Conservation (phyloP, 257 asterid genomes). For the Plectranthus barbatus region DNA sequence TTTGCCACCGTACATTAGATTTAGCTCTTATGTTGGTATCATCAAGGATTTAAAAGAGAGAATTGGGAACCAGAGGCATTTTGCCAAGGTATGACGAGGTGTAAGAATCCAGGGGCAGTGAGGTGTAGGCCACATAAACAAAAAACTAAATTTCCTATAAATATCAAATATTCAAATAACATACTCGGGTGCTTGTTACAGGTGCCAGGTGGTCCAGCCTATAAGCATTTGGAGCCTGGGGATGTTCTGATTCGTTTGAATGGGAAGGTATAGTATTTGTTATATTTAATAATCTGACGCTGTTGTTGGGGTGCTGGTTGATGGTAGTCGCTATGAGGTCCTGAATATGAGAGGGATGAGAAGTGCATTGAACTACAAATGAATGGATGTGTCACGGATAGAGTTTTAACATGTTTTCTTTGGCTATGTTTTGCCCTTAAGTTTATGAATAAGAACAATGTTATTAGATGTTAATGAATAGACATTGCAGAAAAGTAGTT, state of each 20-base stretch:
- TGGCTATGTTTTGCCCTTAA: neutral
- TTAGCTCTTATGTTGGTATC: conserved; percentile 2
- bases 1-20: neutral
- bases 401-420: neutral
- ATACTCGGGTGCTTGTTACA: conserved; percentile 25
- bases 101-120: no score
- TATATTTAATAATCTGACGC: neutral
- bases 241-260: conserved; percentile 88
- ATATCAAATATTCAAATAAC: neutral
- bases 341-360: neutral
- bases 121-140: no score
- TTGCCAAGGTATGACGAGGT: no score
- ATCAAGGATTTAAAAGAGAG: neutral
- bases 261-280: conserved; percentile 63
- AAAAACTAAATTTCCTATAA: no score
- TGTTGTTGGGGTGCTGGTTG: neutral
- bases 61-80: no score
- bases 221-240: conserved; percentile 92
- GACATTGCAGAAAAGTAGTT: no score
- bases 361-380: neutral
- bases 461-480: no score
- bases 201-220: conserved; percentile 98
- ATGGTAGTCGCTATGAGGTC: neutral
- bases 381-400: neutral
- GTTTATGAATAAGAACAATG: neutral